phyloP scores from a whole-genome alignment of 1,284 basidiomycete genomes.

The Cyathus olla region DNA sequence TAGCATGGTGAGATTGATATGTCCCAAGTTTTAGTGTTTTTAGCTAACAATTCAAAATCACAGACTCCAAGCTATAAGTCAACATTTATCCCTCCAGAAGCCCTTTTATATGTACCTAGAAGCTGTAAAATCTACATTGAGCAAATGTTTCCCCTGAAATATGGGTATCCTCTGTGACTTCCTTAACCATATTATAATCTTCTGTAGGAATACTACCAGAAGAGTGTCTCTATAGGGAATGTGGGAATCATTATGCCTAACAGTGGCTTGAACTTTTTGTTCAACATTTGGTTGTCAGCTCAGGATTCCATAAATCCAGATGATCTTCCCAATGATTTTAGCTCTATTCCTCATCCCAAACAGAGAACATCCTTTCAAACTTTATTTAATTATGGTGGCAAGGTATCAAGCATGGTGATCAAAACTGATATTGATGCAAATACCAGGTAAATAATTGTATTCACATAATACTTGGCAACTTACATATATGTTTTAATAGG shows the following conservation, averaged over 20 bases:
- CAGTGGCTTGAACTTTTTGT: slow-evolving; percentile 45
- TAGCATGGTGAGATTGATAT: no score
- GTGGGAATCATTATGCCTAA: slow-evolving; percentile 36
- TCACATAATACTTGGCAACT: neutral
- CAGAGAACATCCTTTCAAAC: neutral
- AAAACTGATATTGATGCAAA: slow-evolving; percentile 1
- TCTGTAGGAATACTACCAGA: slow-evolving; percentile 22
- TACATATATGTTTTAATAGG: neutral
- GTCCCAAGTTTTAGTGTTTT: no score
- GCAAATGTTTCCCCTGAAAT: no score
- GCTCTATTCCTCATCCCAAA: neutral
- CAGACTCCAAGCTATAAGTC: no score
- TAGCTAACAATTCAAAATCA: no score
- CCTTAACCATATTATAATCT: slow-evolving; percentile 33
- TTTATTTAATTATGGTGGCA: neutral
- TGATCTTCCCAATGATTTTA: slow-evolving; percentile 26
- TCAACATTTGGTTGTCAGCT: slow-evolving; percentile 40
- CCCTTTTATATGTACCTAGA: no score
- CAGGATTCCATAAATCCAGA: slow-evolving; percentile 22
- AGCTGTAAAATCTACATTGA: no score
- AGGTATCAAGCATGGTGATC: neutral
- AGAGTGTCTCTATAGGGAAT: slow-evolving; percentile 39
- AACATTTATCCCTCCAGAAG: no score
- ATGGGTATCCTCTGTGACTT: slow-evolving; percentile 24
- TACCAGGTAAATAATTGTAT: neutral